These are phyloP conservation scores for Persicaria maculosa DNA, from an alignment of 148 eudicot genomes.

Conservation along the genomic window DNA sequence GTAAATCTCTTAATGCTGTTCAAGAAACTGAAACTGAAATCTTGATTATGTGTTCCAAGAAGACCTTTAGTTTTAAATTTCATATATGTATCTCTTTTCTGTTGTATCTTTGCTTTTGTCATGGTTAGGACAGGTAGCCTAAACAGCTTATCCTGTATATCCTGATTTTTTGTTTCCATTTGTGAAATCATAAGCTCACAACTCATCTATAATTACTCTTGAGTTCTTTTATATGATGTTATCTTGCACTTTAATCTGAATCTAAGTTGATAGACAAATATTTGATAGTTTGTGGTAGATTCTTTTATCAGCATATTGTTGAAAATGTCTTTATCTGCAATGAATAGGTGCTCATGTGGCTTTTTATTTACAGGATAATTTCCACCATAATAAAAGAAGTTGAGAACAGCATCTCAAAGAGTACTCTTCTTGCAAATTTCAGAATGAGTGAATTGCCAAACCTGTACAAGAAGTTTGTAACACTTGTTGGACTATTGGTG, in stretches of 20 bases:
- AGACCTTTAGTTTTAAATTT: neutral
- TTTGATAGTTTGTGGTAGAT: neutral
- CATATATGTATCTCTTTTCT: neutral
- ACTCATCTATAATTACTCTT: neutral
- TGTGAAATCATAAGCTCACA: constrained; percentile 1
- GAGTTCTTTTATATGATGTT: neutral
- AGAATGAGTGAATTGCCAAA: constrained; percentile 65
- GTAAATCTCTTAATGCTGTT: neutral
- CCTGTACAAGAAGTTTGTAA: constrained; percentile 60
- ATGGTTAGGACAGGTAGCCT: neutral
- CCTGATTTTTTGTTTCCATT: neutral
- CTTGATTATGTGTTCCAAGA: neutral
- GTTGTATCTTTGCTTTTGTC: neutral
- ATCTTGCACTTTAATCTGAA: neutral
- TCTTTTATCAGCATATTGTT: neutral
- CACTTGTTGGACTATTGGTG: constrained; percentile 73
- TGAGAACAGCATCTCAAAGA: constrained; percentile 55
- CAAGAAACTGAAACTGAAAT: neutral
- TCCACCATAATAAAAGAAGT: constrained; percentile 64
- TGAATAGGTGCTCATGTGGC: neutral
- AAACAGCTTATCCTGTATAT: constrained; percentile 3
- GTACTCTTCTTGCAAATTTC: constrained; percentile 62
- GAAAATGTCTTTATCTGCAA: constrained; percentile 1
- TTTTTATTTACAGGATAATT: constrained; percentile 48
- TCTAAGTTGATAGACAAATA: neutral